These are phyloP conservation scores for Colletotrichum sansevieriae DNA, from an alignment of 2,329 filamentous ascomycete genomes.

Conservation along the genomic window DNA sequence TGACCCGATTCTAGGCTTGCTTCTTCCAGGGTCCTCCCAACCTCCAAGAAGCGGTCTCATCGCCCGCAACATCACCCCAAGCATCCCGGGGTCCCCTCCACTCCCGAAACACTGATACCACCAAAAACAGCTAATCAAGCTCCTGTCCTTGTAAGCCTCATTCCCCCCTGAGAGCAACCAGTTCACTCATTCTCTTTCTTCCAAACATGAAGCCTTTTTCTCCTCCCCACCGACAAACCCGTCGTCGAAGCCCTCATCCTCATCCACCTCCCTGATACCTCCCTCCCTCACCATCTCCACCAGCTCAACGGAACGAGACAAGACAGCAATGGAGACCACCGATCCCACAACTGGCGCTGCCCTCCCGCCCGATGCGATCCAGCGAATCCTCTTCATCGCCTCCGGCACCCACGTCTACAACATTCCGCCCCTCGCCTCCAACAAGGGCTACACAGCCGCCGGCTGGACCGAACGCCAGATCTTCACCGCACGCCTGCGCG, in stretches of 20 bases:
- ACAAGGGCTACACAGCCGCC: conserved; percentile 82
- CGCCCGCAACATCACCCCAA: conserved; percentile 24
- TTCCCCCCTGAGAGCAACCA: conserved; percentile 31
- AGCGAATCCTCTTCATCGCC: conserved; percentile 85
- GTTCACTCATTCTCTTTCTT: conserved; percentile 21
- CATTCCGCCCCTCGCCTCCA: conserved; percentile 83
- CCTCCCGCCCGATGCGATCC: conserved; percentile 82
- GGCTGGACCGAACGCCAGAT: conserved; percentile 85
- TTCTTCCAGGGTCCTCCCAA: conserved; percentile 28
- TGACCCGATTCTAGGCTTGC: background rate
- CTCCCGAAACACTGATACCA: conserved; percentile 39
- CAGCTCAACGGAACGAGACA: background rate
- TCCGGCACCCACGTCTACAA: conserved; percentile 85
- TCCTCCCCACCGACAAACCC: conserved; percentile 9
- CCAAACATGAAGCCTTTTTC: conserved; percentile 25
- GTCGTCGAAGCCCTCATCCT: conserved; percentile 1
- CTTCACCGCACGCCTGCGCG: conserved; percentile 85
- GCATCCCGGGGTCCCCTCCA: conserved; percentile 39
- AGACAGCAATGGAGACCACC: conserved; percentile 67
- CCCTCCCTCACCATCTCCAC: conserved; percentile 1
- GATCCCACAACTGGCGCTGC: conserved; percentile 79
- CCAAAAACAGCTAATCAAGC: conserved; percentile 33
- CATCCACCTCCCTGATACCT: background rate
- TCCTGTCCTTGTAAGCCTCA: conserved; percentile 41
- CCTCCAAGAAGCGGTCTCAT: conserved; percentile 28